Base-by-base conservation (phyloP, 805 yeast species). In the Candida boleticola region DNA sequence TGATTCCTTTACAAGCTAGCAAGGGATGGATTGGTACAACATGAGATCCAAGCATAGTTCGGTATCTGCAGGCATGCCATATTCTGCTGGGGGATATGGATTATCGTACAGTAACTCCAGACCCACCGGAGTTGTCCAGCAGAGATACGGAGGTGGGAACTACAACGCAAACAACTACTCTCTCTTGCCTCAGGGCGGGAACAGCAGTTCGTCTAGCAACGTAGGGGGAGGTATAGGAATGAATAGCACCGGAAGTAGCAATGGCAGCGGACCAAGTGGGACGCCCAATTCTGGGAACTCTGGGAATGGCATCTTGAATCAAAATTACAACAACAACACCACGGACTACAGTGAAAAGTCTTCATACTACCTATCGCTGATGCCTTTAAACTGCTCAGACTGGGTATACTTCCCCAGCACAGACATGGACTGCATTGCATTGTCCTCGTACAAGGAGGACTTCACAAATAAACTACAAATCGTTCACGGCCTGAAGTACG, bases 401-500 rank as follows among this genome's bases (percentile, higher is more conserved):
- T 36, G 39, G 39, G 39, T 36, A 13, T 36, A 25, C 18, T 22
- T n/a, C 26, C 21, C 32, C 5, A 21, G 32, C 5, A 20, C 14
- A 3, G 69, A 68, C 2, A 45, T 55, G 9, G 82, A 80, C 6
- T 65, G 73, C 36, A 61, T 86, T 5, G 93, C 88, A 0, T 57
- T 84, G n/a, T 74, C 83, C n/a, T 77, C 96, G 0, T 88, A 81
- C 57, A 77, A 85, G 44, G 97, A 90, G 59, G 95, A 88, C 39
- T 68, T 80, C 21, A 67, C 73, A 31, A 90, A 90, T 62, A 77
- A 78, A 49, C 58, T 89, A 20, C 82, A 80, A 54, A 61, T 84
- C 17, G 49, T 63, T 6, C 67, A 57, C 42, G 70, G 68, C 5
- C 37, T 55, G n/a, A 42, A 45, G 11, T 62, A 60, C 44, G 63